Evolutionary conservation across 108 stramenopile species (phyloP), one percentile per base, ranked within the genome.

Genomic region (Cyclotella baltica): DNA sequence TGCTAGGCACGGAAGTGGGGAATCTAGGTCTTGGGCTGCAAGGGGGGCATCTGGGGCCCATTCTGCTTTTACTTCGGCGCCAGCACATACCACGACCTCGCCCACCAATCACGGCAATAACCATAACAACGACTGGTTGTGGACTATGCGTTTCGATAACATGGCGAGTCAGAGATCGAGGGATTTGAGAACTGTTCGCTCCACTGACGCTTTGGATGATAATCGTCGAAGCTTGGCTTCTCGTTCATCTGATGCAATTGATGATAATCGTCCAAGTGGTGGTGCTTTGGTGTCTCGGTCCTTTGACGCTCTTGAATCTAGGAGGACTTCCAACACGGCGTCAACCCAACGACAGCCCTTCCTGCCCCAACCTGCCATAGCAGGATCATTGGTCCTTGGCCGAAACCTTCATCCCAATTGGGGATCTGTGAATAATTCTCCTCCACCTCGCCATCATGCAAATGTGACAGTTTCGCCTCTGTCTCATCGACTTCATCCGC

Each of bases 321-420:
- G 13, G 13, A 6, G 40, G n/a, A n/a, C 51, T n/a, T 52, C 58
- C 4, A 59, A 59, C 18, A n/a, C n/a, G n/a, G n/a, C n/a, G n/a
- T n/a, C n/a, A n/a, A n/a, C n/a, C n/a, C n/a, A n/a, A n/a, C n/a
- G n/a, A n/a, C 28, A 33, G 29, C 30, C 27, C 16, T 30, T 28
- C 27, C 10, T 31, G 28, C 10, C 8, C n/a, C 58, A 59, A 13
- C 48, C 51, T 31, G 67, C 67, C 4, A 52, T 20, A 19, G 67
- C 67, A 30, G 67, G 67, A 33, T 67, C 67, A 30, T 33, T 67
- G 31, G 10, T 52, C 35, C 5, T 25, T n/a, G 40, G 67, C 30
- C 28, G 67, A 19, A 67, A 67, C 34, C 67, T 67, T 52, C 67
- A 67, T 51, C 67, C 67, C 8, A 67, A 67, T 28, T 67, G 67